Evolutionary conservation across 257 asterid genomes (phyloP).

Genomic region (Ilex asprella): DNA sequence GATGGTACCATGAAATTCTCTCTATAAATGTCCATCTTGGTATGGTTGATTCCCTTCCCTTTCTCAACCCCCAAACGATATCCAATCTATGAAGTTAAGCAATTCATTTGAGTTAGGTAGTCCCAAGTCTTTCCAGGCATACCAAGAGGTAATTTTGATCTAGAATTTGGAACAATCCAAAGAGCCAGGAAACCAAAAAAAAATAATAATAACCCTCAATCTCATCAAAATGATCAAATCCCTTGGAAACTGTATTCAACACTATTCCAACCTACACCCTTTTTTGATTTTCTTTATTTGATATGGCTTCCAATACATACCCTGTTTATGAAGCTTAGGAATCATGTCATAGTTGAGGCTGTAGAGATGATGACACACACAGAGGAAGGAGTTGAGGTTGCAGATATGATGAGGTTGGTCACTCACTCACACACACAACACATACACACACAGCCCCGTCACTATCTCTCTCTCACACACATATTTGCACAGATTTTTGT

Average conservation of each 20-base stretch:
- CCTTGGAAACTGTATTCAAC: neutral
- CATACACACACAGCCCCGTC: no score
- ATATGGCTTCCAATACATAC: neutral
- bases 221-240: neutral
- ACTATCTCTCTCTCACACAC: no score
- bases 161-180: neutral
- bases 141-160: neutral
- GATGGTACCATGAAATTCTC: no score
- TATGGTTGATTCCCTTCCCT: no score
- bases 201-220: no score
- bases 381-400: neutral
- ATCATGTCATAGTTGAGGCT: neutral
- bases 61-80: neutral
- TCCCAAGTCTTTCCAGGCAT: neutral
- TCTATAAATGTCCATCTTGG: no score
- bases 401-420: neutral
- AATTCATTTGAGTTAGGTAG: neutral
- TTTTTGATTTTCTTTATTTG: neutral
- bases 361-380: neutral
- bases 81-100: neutral
- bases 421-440: no score
- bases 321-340: neutral
- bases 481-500: accelerated
- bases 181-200: neutral
- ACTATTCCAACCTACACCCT: neutral